Evolutionary conservation across 805 yeast genomes (phyloP), one percentile per base, ranked within the genome.

Genomic region (Nakazawaea populi): DNA sequence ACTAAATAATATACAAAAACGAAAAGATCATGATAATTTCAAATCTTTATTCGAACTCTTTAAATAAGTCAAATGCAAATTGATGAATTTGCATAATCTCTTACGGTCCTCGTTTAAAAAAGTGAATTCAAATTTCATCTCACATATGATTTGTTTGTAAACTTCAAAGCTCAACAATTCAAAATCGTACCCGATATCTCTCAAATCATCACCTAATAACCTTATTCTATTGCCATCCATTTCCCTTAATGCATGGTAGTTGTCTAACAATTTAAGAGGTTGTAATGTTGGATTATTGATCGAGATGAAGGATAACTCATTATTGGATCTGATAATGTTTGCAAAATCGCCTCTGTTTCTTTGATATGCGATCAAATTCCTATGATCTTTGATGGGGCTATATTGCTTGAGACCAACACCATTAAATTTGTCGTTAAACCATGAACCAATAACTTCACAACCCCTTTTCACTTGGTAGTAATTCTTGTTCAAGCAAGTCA

Each of bases 401-500:
- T 67, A 75, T 54, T 79, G 84, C 8, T 80, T 77, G 82, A 79
- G 77, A 4, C 80, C 83, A 28, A 79, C 77, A 6, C 83, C 83
- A 7, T 65, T 61, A 55, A 75, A 79, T 6, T 46, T 49, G 30
- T 55, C 66, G 42, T 58, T 42, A 53, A 48, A 47, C 58, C 56
- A 41, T 60, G 52, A 75, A 0, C 74, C 68, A 44, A 56, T 55
- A 12, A 71, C 67, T 50, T 71, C 70, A 47, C 81, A 66, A 45
- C 55, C 65, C 44, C 75, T 72, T 52, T 74, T 72, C 7, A 77
- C 73, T 64, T 82, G 87, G 58, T 82, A 82, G 56, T 73, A 82
- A 4, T 2, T 75, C 72, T 46, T 73, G 62, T 3, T 69, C 67
- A 48, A 75, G 69, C 18, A 76, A 75, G 43, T 74, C 72, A 6